Base-by-base conservation (phyloP, 2,329 filamentous ascomycete genomes). In the Chaetomium sp. region DNA sequence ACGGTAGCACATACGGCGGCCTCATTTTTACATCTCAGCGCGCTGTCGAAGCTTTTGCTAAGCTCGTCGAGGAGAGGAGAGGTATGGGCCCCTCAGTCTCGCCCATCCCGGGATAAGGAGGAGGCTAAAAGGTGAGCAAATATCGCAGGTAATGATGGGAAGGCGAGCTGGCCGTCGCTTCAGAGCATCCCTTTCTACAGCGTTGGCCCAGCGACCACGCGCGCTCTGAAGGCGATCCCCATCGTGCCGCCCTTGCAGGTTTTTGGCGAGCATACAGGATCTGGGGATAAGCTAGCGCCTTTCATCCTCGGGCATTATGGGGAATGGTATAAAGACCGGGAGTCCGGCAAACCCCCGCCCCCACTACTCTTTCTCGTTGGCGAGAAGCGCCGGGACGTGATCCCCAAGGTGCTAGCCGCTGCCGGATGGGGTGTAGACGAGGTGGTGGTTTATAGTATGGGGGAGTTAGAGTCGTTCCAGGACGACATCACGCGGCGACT, bases 311-410 rank as follows among this genome's bases (percentile, higher is more conserved):
- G 84, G 2, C 87, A 96, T 68, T 95, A 96, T 67, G 81, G 65
- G 32, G 65, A 72, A 49, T 79, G 77, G 75, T 78, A 82, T 61
- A 60, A 66, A 38, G 68, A 68, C 40, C 67, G 70, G 49, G 49
- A 68, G 9, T 64, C 62, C 11, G 82, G 19, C 19, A 27, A 27
- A 27, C 19, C 19, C 19, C 19, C 83, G 64, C 84, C 82, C 0
- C 80, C 87, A 0, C 70, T 97, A 5, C 74, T 97, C 1, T 99
- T 97, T 69, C 79, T 95, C 11, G 91, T 95, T 0, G 94, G 94
- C 19, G 92, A 96, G 68, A 88, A 91, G 68, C 81, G 91, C 53
- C 77, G 94, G 45, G 94, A 97, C 68, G 84, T 96, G 61, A 96
- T 99, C 60, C 91, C 94, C 1, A 88, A 81, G 64, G 89, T 82